A percentile compares a stretch with the other conserved stretches of the same genome.
These are phyloP conservation scores for Aschersonia sp. DNA, from an alignment of 2,329 filamentous ascomycete genomes.

Conservation along the genomic window DNA sequence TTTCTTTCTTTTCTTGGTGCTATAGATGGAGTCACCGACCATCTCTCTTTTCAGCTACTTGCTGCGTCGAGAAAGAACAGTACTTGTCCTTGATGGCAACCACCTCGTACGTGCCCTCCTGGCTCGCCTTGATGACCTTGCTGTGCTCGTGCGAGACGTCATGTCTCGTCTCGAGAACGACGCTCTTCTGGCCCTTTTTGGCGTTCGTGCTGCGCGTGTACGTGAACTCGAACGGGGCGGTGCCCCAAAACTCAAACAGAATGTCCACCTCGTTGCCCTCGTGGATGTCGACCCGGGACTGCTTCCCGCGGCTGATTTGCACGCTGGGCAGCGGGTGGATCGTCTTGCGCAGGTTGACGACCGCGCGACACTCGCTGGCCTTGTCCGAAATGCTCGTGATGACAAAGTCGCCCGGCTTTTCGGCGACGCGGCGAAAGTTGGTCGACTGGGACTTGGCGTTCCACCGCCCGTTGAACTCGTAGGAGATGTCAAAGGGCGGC, in stretches of 20 bases:
- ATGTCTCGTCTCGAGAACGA: conserved; percentile 80
- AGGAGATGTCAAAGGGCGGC: conserved; percentile 83
- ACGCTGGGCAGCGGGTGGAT: conserved; percentile 92
- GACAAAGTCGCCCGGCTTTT: conserved; percentile 75
- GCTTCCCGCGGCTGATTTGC: conserved; percentile 70
- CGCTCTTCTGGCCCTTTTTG: conserved; percentile 60
- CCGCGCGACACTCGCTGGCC: conserved; percentile 74
- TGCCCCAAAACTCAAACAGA: conserved; percentile 87
- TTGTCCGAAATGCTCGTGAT: conserved; percentile 81
- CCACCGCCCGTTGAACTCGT: conserved; percentile 71
- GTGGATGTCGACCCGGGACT: conserved; percentile 80
- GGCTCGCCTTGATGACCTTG: conserved; percentile 70
- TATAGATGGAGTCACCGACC: not conserved
- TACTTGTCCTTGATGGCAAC: conserved; percentile 88
- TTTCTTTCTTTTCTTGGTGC: no score
- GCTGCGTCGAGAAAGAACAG: conserved; percentile 73
- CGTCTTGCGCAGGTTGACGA: conserved; percentile 61
- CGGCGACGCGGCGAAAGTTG: conserved; percentile 84
- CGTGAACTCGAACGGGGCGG: conserved; percentile 93
- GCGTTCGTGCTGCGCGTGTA: conserved; percentile 85
- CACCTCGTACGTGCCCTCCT: conserved; percentile 96
- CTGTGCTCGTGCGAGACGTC: conserved; percentile 70
- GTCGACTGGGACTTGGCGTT: conserved; percentile 69
- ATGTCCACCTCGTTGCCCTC: conserved; percentile 92
- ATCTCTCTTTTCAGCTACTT: conserved; percentile 31